These are phyloP conservation scores for Trametes villosa DNA, from an alignment of 768 basidiomycete genomes.

Conservation along the genomic window DNA sequence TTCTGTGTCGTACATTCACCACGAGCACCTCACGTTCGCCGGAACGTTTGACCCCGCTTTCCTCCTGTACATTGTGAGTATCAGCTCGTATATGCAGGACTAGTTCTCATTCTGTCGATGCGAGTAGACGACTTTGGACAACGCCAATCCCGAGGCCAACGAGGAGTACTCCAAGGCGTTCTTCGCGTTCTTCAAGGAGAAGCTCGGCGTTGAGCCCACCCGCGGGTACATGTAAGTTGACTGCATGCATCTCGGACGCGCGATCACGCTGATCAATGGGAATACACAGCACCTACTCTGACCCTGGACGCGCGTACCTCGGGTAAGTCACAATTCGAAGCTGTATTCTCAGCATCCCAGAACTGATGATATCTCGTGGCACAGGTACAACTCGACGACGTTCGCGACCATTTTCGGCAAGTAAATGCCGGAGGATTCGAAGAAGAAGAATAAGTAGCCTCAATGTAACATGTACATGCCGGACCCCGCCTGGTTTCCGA, in stretches of 20 bases:
- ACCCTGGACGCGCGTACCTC: constrained; percentile 54
- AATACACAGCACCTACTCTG: constrained; percentile 47
- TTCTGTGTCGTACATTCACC: constrained; percentile 56
- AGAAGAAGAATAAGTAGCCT: no score
- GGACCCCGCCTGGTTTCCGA: no score
- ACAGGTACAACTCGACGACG: constrained; percentile 2
- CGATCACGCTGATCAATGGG: neutral
- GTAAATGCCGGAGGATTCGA: no score
- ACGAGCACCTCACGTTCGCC: constrained; percentile 61
- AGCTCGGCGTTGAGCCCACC: constrained; percentile 52
- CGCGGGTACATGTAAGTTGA: constrained; percentile 63
- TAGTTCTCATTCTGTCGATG: neutral
- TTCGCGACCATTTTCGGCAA: neutral
- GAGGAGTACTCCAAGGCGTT: constrained; percentile 59
- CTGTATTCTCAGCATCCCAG: neutral
- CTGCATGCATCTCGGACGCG: neutral
- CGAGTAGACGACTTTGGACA: constrained; percentile 58
- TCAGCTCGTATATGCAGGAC: no score
- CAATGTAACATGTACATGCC: no score
- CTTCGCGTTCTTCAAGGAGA: constrained; percentile 56
- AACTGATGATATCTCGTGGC: neutral
- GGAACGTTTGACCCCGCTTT: constrained; percentile 73
- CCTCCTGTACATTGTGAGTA: constrained; percentile 60
- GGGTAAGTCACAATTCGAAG: constrained; percentile 43
- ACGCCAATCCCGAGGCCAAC: constrained; percentile 52